Conservation (phyloP, 768 basidiomycete genomes). For the Kwoniella heveanensis region DNA sequence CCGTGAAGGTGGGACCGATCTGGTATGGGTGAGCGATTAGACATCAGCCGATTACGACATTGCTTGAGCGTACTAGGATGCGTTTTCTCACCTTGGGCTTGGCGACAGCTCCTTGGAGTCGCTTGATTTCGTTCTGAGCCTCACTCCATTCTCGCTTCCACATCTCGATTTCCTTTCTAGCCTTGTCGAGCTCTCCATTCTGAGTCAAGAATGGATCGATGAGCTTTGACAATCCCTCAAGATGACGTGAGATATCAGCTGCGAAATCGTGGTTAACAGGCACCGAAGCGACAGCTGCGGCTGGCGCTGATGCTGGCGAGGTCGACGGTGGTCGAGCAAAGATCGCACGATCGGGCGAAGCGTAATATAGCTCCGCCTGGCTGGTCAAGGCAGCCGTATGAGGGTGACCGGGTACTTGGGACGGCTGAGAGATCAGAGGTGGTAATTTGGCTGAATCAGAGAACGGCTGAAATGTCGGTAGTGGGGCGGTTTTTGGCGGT, state of each 20-base stretch:
- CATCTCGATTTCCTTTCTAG: slow-evolving; percentile 39
- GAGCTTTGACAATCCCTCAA: slow-evolving; percentile 20
- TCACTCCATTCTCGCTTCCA: slow-evolving; percentile 24
- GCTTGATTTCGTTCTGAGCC: not conserved
- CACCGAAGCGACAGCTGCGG: not conserved
- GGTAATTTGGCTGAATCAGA: slow-evolving; percentile 7
- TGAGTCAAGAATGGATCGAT: slow-evolving; percentile 26
- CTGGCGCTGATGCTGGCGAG: not conserved
- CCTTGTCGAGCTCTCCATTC: slow-evolving; percentile 29
- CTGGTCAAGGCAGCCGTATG: not conserved
- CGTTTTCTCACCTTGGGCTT: not conserved
- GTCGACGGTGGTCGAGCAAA: not conserved
- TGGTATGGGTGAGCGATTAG: not conserved
- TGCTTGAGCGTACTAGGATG: not conserved
- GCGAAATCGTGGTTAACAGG: slow-evolving; percentile 1
- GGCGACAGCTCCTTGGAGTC: not conserved
- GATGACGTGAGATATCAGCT: slow-evolving; percentile 23
- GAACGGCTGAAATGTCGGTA: slow-evolving; percentile 22
- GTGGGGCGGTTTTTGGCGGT: slow-evolving; percentile 19
- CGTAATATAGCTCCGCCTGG: not conserved
- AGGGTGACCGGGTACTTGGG: not conserved
- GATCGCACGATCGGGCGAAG: not conserved
- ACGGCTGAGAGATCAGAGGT: not conserved
- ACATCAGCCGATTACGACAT: not conserved
- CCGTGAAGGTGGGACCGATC: slow-evolving; percentile 26